Conservation (phyloP, 306 rosid species). For the Fagus crenata region DNA sequence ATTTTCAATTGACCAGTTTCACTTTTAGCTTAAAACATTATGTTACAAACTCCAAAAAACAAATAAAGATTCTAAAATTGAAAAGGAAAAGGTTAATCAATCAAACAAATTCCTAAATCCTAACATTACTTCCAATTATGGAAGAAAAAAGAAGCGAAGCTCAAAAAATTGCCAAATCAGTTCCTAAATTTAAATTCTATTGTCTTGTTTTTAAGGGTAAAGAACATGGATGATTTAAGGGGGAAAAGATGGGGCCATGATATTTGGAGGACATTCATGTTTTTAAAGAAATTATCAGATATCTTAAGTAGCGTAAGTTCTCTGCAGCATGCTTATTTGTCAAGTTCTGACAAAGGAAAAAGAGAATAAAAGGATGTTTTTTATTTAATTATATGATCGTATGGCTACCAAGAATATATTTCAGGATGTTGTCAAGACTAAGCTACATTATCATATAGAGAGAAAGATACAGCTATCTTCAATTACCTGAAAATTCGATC, state of each 20-base stretch:
- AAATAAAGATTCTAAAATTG: background rate
- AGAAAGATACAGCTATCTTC: conserved; percentile 17
- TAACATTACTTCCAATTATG: background rate
- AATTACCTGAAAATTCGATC: conserved; percentile 85
- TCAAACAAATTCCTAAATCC: background rate
- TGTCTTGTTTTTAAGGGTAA: background rate
- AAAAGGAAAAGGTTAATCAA: too few species aligned
- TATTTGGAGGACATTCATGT: background rate
- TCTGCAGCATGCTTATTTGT: background rate
- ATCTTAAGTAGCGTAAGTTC: background rate
- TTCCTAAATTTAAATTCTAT: background rate
- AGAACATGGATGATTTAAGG: background rate
- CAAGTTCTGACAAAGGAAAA: background rate
- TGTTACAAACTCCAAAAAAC: conserved; percentile 1
- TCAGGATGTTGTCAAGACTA: conserved; percentile 12
- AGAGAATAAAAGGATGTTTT: background rate
- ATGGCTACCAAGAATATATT: background rate
- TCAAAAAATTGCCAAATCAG: background rate
- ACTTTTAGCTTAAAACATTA: conserved; percentile 1
- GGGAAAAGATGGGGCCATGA: background rate
- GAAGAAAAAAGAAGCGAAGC: background rate
- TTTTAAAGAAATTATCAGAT: background rate
- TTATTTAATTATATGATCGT: background rate
- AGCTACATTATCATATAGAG: conserved; percentile 10
- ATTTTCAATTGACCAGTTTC: background rate